phyloP scores from a whole-genome alignment of 768 basidiomycete genomes.

The Pleurotus pulmonarius region DNA sequence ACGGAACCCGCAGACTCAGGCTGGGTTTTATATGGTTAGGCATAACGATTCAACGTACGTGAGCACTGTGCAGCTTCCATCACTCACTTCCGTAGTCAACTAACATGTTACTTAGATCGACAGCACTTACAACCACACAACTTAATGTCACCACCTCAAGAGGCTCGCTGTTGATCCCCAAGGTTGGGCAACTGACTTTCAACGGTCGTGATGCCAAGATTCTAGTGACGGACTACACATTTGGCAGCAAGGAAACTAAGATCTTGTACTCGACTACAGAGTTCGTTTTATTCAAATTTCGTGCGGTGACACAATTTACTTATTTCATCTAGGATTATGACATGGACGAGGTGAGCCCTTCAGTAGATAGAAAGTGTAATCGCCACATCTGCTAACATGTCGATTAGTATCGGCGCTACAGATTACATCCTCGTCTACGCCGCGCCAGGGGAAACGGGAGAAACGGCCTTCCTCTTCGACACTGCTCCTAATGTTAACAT shows the following conservation, averaged over 20 bases:
- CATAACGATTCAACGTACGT: conserved; percentile 40
- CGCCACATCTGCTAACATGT: no score
- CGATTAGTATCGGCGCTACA: conserved; percentile 30
- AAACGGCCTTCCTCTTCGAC: conserved; percentile 36
- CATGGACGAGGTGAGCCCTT: conserved; percentile 48
- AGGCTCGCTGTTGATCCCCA: conserved; percentile 35
- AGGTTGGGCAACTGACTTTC: conserved; percentile 33
- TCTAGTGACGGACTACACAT: conserved; percentile 43
- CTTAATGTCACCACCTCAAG: conserved; percentile 39
- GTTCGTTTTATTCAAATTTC: conserved; percentile 20
- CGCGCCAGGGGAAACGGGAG: conserved; percentile 35
- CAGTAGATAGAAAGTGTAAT: background rate
- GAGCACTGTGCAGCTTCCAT: background rate
- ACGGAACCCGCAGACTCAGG: conserved; percentile 37
- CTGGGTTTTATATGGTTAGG: conserved; percentile 47
- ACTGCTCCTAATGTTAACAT: conserved; percentile 24
- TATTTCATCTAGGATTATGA: conserved; percentile 36
- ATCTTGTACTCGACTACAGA: conserved; percentile 46
- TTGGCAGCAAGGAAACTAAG: conserved; percentile 28
- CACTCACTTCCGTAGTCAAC: background rate
- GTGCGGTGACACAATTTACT: no score
- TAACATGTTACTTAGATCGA: conserved; percentile 27
- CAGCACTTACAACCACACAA: conserved; percentile 37
- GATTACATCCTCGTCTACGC: conserved; percentile 46
- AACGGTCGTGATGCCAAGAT: conserved; percentile 49